A percentile compares a stretch with the other conserved stretches of the same genome.
These are phyloP conservation scores for Tuber brumale DNA, from an alignment of 495 filamentous ascomycete species.

Conservation along the genomic window DNA sequence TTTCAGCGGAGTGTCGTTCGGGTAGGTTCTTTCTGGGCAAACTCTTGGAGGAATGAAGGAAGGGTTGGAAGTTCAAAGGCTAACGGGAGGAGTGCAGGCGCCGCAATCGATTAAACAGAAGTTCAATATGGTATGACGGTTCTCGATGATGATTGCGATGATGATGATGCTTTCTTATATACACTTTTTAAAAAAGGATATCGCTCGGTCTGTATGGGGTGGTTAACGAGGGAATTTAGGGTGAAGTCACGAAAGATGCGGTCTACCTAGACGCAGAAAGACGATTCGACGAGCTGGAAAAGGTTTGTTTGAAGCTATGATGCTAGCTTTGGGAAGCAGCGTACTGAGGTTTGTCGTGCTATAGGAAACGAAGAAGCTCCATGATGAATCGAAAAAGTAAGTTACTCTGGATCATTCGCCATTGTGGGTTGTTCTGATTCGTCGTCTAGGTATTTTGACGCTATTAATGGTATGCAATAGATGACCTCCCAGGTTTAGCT, in stretches of 20 bases:
- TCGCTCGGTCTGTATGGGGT: neutral
- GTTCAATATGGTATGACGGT: slow-evolving; percentile 67
- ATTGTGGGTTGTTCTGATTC: slow-evolving; percentile 12
- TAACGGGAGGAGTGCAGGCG: slow-evolving; percentile 51
- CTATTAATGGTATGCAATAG: slow-evolving; percentile 68
- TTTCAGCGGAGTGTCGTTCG: slow-evolving; percentile 82
- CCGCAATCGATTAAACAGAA: slow-evolving; percentile 84
- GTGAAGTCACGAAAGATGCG: slow-evolving; percentile 86
- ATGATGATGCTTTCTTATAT: neutral
- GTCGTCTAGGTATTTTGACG: slow-evolving; percentile 64
- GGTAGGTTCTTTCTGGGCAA: slow-evolving; percentile 48
- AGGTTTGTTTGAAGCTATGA: slow-evolving; percentile 34
- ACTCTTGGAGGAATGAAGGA: neutral
- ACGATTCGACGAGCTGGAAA: slow-evolving; percentile 88
- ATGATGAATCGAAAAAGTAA: slow-evolving; percentile 86
- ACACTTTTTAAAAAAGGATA: neutral
- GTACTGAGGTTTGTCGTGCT: slow-evolving; percentile 16
- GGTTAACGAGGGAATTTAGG: slow-evolving; percentile 42
- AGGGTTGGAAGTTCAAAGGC: slow-evolving; percentile 18
- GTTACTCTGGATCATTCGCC: slow-evolving; percentile 13
- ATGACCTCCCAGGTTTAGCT: neutral
- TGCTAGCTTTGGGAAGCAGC: slow-evolving; percentile 4
- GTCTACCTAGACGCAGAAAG: slow-evolving; percentile 93
- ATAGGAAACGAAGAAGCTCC: slow-evolving; percentile 85
- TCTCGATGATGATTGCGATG: neutral